Evolutionary conservation across 2,329 filamentous ascomycete genomes (phyloP), one percentile per base, ranked within the genome.

Genomic region (Stylonectria norvegica): DNA sequence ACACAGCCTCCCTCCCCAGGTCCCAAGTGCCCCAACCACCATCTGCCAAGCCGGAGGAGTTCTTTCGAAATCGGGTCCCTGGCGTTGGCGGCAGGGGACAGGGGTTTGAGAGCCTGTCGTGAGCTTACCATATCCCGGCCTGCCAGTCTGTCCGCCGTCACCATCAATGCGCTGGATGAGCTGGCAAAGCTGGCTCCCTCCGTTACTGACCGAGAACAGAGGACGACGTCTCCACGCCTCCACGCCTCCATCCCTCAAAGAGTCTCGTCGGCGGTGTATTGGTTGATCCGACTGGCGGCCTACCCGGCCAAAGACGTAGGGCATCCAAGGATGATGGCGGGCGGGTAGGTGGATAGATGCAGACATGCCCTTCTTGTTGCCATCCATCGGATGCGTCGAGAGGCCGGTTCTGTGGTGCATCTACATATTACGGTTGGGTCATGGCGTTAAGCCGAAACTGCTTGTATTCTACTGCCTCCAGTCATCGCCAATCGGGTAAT

Each of bases 361-460:
- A 38, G 31, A 35, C 43, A n/a, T n/a, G n/a, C n/a, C n/a, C n/a
- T n/a, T 50, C 39, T 34, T 36, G 39, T 47, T 50, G 42, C 22
- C 19, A n/a, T 38, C 20, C 29, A 23, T 29, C 17, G 10, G 15
- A 19, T 5, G 6, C 6, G 15, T 32, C 30, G 19, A 15, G 27
- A 14, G 8, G 6, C 12, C 14, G 8, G 19, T 33, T 15, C 23
- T 14, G 38, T 20, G 27, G 33, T 23, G 38, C 17, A 22, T 36
- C 25, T 12, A 30, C 20, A 40, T 36, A 34, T n/a, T n/a, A n/a
- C 27, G 27, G 27, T 6, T 17, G 30, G 7, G 15, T 17, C 14
- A 40, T 50, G 43, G 29, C 40, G 38, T 49, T 34, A 49, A 46
- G 45, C 45, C 45, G 45, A 51, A 52, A 45, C 44, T 32, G 29